Evolutionary conservation across 2,329 filamentous ascomycete species (phyloP), one percentile per base, ranked within the genome.

Genomic region (Ophiostoma quercus): DNA sequence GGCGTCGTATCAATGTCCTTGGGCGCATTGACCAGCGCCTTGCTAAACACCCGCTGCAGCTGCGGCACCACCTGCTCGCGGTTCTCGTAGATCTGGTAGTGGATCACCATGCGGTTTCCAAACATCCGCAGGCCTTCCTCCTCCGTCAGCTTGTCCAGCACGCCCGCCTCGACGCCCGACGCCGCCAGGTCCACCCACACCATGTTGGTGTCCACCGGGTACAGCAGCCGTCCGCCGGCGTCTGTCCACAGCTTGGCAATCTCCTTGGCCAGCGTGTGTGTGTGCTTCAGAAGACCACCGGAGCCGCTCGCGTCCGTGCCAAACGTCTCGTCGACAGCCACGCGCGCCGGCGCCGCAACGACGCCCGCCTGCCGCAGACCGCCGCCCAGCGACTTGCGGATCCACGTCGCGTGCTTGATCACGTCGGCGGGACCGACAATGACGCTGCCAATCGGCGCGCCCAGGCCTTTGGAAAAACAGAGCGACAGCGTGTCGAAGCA

Each of bases 161-260:
- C 77, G 69, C 77, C 77, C 6, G 68, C 72, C 16, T 77, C 76
- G 72, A 82, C 81, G 1, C 86, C 85, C 12, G 86, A 84, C 0
- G 84, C 84, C 39, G 87, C 84, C 19, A 95, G 80, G 77, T 96
- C 89, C 71, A 96, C 76, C 92, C 92, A 96, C 43, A 92, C 87
- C 91, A 96, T 96, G 79, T 96, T 96, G n/a, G 92, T 96, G 76
- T 96, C 89, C 1, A 91, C 89, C 0, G 90, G 89, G 71, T 89
- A 83, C 25, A 83, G 79, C 70, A 92, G 79, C 78, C 85, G 87
- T 1, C 92, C 92, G 4, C 92, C 92, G 68, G 88, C 81, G 19
- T 80, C 80, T 5, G 82, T 84, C 92, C 92, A 96, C 73, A 90
- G 74, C 72, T 74, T 72, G 66, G 75, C 87, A 32, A 94, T 82